Conservation (phyloP, 495 filamentous ascomycete genomes). For the Tuber aestivum region DNA sequence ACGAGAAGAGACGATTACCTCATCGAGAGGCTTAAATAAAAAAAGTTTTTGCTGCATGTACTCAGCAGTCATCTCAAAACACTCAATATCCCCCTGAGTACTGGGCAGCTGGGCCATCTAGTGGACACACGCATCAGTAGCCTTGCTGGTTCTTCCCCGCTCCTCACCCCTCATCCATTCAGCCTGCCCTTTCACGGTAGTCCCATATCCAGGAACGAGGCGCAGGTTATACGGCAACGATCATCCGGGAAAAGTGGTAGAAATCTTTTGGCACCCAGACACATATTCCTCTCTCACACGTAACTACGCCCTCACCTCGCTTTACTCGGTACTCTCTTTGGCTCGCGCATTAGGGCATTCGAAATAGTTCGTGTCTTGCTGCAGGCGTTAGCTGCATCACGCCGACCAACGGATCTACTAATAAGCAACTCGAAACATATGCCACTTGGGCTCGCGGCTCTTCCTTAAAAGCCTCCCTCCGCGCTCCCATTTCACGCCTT, state of each 20-base stretch:
- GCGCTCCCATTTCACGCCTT: conserved; percentile 24
- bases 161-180: conserved; percentile 14
- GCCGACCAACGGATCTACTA: conserved; percentile 15
- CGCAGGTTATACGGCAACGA: conserved; percentile 17
- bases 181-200: conserved; percentile 6
- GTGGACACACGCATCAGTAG: conserved; percentile 20
- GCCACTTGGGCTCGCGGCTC: conserved; percentile 26
- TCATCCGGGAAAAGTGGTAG: conserved; percentile 16
- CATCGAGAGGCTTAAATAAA: conserved; percentile 12
- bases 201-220: conserved; percentile 15
- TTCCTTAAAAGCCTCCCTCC: conserved; percentile 30
- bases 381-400: conserved; percentile 19
- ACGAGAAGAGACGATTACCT: background rate
- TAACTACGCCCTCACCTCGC: conserved; percentile 14
- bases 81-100: conserved; percentile 2
- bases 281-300: conserved; percentile 18
- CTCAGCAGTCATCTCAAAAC: conserved; percentile 22
- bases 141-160: conserved; percentile 14
- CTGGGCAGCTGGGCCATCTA: conserved; percentile 1
- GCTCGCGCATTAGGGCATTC: conserved; percentile 20
- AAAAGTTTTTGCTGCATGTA: conserved; percentile 10
- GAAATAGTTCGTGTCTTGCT: conserved; percentile 14
- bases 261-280: conserved; percentile 14
- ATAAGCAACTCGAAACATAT: conserved; percentile 18
- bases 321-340: conserved; percentile 30